phyloP scores from a whole-genome alignment of 257 asterid species.

The Solanum gracilifrons region DNA sequence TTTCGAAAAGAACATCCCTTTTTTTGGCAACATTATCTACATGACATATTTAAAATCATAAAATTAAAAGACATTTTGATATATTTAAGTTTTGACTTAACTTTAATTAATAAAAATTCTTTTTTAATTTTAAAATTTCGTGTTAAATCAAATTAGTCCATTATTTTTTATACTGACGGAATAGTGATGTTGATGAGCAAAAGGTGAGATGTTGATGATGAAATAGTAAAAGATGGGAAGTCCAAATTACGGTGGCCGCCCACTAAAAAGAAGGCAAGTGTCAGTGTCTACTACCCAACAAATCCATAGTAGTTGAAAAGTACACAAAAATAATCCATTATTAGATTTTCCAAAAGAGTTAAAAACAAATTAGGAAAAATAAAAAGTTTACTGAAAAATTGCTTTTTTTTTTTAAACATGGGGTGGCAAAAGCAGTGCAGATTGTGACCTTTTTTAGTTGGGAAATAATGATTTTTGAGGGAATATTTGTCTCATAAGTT shows the following conservation, averaged over 20 bases:
- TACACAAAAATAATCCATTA: background rate
- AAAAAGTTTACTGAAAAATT: background rate
- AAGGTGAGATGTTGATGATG: background rate
- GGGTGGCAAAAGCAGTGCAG: slow-evolving; percentile 24
- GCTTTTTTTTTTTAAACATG: background rate
- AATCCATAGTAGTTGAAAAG: slow-evolving; percentile 8
- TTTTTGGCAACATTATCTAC: too few species aligned
- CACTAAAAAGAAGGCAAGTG: slow-evolving; percentile 3
- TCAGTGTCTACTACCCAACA: background rate
- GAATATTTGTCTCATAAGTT: background rate
- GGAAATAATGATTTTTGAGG: background rate
- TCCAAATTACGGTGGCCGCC: slow-evolving; percentile 29
- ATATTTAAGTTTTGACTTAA: too few species aligned
- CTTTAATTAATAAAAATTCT: too few species aligned
- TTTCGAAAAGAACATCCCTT: too few species aligned
- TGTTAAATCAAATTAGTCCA: background rate
- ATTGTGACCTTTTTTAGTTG: slow-evolving; percentile 6
- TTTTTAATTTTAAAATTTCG: too few species aligned
- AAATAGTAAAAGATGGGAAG: background rate
- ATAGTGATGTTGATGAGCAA: background rate
- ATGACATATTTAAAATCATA: too few species aligned
- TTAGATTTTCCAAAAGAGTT: background rate
- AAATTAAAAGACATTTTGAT: too few species aligned
- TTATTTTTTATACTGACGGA: too few species aligned
- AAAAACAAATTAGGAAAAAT: background rate